phyloP scores from a whole-genome alignment of 2,329 filamentous ascomycete species.

The Diatrype stigma region DNA sequence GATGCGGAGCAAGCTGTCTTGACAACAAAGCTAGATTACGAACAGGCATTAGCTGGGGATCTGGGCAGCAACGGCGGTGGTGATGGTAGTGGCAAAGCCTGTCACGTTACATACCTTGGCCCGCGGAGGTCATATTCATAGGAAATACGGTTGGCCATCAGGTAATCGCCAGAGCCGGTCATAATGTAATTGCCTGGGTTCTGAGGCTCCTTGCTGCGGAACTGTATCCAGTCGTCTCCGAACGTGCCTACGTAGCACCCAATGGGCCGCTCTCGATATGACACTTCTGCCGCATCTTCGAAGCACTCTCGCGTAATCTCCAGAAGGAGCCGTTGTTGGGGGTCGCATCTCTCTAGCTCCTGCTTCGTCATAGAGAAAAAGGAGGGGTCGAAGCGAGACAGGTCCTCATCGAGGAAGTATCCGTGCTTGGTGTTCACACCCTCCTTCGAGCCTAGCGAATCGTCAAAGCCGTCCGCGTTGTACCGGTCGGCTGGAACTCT shows the following conservation, averaged over 20 bases:
- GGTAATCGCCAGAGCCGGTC: conserved; percentile 21
- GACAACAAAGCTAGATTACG: conserved; percentile 14
- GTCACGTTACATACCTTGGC: conserved; percentile 16
- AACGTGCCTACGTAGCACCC: conserved; percentile 30
- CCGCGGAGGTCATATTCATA: conserved; percentile 20
- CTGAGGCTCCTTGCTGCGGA: conserved; percentile 18
- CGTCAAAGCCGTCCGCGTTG: conserved; percentile 16
- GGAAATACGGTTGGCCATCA: conserved; percentile 26
- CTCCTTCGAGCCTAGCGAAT: conserved; percentile 10
- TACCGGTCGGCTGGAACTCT: conserved; percentile 18
- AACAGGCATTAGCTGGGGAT: conserved; percentile 2
- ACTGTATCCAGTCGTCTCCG: conserved; percentile 26
- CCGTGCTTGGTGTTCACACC: conserved; percentile 4
- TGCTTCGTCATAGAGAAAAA: conserved; percentile 17
- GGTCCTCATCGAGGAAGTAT: conserved; percentile 7
- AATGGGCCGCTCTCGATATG: conserved; percentile 25
- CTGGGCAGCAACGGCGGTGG: neutral
- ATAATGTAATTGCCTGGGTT: conserved; percentile 16
- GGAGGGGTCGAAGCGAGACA: conserved; percentile 14
- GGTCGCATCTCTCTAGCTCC: conserved; percentile 23
- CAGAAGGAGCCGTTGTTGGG: conserved; percentile 24
- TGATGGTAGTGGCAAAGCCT: too few relatives aligned
- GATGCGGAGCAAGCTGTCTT: conserved; percentile 28
- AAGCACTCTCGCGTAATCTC: conserved; percentile 26
- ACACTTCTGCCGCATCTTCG: conserved; percentile 24